These are phyloP conservation scores for Phaeosphaeriaceae sp. DNA, from an alignment of 2,329 filamentous ascomycete species.

Conservation along the genomic window DNA sequence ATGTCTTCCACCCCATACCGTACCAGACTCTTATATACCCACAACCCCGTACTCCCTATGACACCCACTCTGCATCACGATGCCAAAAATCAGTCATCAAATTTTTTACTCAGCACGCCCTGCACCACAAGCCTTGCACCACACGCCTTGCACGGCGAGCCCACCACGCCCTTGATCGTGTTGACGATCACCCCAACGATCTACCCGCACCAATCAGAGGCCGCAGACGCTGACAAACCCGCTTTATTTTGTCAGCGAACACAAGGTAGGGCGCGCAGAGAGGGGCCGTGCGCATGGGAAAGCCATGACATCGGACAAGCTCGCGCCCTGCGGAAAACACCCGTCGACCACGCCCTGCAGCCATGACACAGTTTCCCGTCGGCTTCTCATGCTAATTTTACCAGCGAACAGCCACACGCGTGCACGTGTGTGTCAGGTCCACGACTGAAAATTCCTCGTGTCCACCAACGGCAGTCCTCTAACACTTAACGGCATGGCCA, in stretches of 20 bases:
- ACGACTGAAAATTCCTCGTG: slow-evolving; percentile 4
- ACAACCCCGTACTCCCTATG: slow-evolving; percentile 12
- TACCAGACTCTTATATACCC: slow-evolving; percentile 21
- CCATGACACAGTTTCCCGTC: slow-evolving; percentile 13
- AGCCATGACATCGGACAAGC: neutral
- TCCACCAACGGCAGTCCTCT: slow-evolving; percentile 21
- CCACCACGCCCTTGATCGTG: neutral
- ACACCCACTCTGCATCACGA: slow-evolving; percentile 23
- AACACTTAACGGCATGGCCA: slow-evolving; percentile 17
- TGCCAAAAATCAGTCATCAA: slow-evolving; percentile 4
- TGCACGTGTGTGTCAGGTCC: neutral
- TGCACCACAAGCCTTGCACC: slow-evolving; percentile 17
- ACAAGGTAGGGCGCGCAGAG: slow-evolving; percentile 6
- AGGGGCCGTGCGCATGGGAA: neutral
- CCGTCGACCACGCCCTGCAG: slow-evolving; percentile 13
- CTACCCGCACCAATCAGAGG: slow-evolving; percentile 1
- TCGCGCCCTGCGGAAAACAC: slow-evolving; percentile 2
- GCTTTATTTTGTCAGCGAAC: slow-evolving; percentile 18
- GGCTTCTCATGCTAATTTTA: slow-evolving; percentile 1
- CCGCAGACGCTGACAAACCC: slow-evolving; percentile 17
- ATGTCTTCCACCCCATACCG: slow-evolving; percentile 7
- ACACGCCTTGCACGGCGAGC: too few species aligned
- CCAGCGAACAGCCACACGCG: slow-evolving; percentile 2
- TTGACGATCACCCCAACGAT: neutral
- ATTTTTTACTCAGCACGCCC: slow-evolving; percentile 14